Evolutionary conservation across 441 rosid species (phyloP).

Genomic region (Erodium moschatum): DNA sequence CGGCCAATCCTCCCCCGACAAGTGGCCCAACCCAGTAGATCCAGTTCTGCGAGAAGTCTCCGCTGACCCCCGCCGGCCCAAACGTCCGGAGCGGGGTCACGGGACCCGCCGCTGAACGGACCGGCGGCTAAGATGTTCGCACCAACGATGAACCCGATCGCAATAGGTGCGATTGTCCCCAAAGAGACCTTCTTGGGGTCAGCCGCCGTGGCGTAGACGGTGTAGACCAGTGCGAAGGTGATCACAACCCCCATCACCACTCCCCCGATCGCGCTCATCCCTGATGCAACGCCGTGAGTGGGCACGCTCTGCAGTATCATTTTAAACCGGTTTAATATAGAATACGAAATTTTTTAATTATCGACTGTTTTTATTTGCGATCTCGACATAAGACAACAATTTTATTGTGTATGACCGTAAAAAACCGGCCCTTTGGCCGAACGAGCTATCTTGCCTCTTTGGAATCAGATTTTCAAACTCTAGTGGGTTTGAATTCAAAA

Average conservation of each 20-base stretch:
- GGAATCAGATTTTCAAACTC: no score
- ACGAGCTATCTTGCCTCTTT: no score
- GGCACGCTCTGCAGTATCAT: slow-evolving; percentile 4
- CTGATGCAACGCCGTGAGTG: background rate
- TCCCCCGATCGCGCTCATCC: background rate
- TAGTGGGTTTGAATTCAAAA: no score
- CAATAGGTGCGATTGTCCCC: background rate
- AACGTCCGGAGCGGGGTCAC: background rate
- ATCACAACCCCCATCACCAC: slow-evolving; percentile 7
- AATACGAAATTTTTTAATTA: no score
- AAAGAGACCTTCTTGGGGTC: background rate
- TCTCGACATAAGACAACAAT: no score
- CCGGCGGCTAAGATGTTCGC: slow-evolving; percentile 1
- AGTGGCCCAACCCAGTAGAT: slow-evolving; percentile 83
- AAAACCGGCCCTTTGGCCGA: no score
- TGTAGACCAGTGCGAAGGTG: slow-evolving; percentile 14
- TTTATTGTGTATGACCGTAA: no score
- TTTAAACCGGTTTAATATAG: no score
- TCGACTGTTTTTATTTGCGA: no score
- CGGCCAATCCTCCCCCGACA: slow-evolving; percentile 76
- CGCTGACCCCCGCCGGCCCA: background rate
- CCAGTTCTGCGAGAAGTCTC: slow-evolving; percentile 39
- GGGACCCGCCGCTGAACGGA: slow-evolving; percentile 17
- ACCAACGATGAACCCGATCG: background rate
- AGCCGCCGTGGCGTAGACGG: slow-evolving; percentile 11